These are phyloP conservation scores for Rhizopogon salebrosus DNA, from an alignment of 768 basidiomycete genomes.

Conservation along the genomic window DNA sequence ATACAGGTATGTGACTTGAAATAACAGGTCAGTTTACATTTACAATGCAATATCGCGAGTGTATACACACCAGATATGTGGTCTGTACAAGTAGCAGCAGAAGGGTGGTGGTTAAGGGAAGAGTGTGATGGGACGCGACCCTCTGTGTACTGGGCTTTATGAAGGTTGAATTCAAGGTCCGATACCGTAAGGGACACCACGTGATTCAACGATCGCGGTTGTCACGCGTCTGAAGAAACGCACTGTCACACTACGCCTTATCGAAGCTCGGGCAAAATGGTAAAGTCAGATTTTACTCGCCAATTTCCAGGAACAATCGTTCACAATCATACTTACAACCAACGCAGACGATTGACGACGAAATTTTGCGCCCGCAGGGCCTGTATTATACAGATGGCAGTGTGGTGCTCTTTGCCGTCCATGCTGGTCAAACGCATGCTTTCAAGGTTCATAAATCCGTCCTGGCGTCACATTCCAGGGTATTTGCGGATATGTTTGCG, in stretches of 20 bases:
- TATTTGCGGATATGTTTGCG: constrained; percentile 28
- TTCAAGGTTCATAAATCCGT: constrained; percentile 29
- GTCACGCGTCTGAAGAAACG: constrained; percentile 27
- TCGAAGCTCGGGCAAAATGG: background rate
- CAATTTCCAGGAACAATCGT: background rate
- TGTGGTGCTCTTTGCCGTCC: background rate
- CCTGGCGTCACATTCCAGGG: constrained; percentile 19
- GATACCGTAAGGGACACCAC: constrained; percentile 20
- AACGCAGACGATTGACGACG: background rate
- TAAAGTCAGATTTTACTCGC: background rate
- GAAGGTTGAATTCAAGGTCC: constrained; percentile 32
- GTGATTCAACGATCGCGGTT: constrained; percentile 30
- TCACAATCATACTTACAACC: too few relatives aligned
- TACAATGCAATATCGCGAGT: background rate
- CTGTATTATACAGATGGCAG: background rate
- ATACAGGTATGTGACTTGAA: constrained; percentile 26
- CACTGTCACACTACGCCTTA: constrained; percentile 3
- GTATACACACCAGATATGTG: constrained; percentile 19
- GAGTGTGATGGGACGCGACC: constrained; percentile 25
- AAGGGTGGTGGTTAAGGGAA: constrained; percentile 27
- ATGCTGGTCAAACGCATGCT: background rate
- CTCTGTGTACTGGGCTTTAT: constrained; percentile 26
- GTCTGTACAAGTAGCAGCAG: constrained; percentile 10
- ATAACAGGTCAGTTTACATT: constrained; percentile 8
- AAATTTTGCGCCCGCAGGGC: background rate